Conservation (phyloP, 164 flowering plant genomes). For the Annona squamosa region DNA sequence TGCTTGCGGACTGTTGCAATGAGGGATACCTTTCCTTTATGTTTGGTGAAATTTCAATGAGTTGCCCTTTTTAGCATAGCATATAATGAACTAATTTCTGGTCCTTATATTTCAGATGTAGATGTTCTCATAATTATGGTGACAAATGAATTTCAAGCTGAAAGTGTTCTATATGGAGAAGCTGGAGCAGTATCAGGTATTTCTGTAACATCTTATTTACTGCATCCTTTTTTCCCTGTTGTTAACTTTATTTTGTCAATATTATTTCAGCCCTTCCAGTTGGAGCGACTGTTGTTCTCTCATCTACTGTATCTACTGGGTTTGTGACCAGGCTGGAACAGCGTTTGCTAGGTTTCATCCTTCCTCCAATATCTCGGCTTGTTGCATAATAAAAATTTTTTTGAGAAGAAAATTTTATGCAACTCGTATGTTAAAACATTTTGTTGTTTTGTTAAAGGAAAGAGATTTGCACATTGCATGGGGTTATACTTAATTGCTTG, state of each 20-base stretch:
- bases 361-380: neutral
- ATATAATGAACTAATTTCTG: conserved; percentile 5
- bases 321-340: conserved; percentile 57
- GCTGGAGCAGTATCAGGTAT: conserved; percentile 78
- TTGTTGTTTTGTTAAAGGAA: too few relatives aligned
- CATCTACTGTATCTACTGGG: conserved; percentile 94
- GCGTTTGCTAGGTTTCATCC: conserved; percentile 54
- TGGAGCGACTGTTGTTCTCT: conserved; percentile 80
- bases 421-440: too few relatives aligned
- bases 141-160: conserved; percentile 91
- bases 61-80: neutral
- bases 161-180: conserved; percentile 76
- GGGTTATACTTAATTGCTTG: too few relatives aligned
- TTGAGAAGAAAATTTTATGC: too few relatives aligned
- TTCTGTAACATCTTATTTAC: neutral
- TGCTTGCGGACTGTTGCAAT: neutral
- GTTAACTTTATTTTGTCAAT: conserved; percentile 5
- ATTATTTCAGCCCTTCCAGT: conserved; percentile 61
- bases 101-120: conserved; percentile 43
- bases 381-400: neutral
- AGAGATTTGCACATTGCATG: too few relatives aligned
- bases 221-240: neutral
- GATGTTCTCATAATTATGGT: conserved; percentile 91
- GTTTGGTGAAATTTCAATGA: neutral
- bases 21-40: neutral